Base-by-base conservation (phyloP, 371 early-diverging fungal genomes). In the Capillidium rhysosporum region DNA sequence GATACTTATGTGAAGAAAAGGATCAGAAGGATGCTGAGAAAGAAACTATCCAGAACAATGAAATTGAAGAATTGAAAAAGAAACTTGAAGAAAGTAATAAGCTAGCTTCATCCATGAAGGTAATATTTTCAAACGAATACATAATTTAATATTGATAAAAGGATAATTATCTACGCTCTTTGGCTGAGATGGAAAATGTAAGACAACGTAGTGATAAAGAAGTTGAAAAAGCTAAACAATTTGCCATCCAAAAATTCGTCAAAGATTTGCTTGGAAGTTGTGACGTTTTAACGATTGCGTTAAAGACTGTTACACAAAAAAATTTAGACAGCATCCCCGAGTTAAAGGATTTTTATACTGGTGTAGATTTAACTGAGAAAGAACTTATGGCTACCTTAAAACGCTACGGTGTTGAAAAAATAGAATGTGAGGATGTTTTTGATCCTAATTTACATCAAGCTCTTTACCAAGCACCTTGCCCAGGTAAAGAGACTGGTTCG, bases 151-250 rank as follows among this genome's bases (percentile, higher is more conserved):
- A 4, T 34, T 34, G 56, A n/a, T 34, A 7, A 12, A 34, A 84
- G 83, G 76, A 82, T 60, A 69, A 71, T 40, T 82, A 86, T 55
- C 73, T 90, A 56, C 86, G 92, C 57, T 78, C 85, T 41, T 76
- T 98, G 34, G 98, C 98, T 29, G 98, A 98, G 51, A 76, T 78
- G 66, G 89, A 98, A 67, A 98, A 98, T 71, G 63, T 94, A 26
- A 86, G 96, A 40, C 77, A 76, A 48, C 85, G 96, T 45, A 82
- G 85, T 39, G 79, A 82, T 61, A 80, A 76, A 60, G 97, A 98
- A 66, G 71, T 89, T 9, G 80, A 82, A 40, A 70, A 75, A 31
- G 75, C 87, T 40, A 75, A 81, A 47, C 73, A 78, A 24, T 93
- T 76, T 65, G 89, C 95, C 0, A 90, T 94, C 60, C 86, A 87